Base-by-base conservation (phyloP, 192 early-diverging fungal species). In the Geosiphon pyriformis region DNA sequence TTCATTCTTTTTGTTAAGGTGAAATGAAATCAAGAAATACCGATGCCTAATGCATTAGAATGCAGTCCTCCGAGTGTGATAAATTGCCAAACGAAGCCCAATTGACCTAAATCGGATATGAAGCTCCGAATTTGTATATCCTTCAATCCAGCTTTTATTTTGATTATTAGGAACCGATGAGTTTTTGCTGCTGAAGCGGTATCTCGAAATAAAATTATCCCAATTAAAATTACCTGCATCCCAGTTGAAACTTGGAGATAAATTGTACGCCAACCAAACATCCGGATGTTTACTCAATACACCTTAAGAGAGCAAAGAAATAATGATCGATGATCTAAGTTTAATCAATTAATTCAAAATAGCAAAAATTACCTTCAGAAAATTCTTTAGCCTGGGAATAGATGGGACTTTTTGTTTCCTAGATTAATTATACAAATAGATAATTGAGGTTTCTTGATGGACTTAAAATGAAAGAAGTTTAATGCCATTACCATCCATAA, bases 231-330 rank as follows among this genome's bases (percentile, higher is more conserved):
- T 47, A 61, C 46, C 59, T 46, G 23, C 71, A 72, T 94, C 92
- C 94, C 94, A 98, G 87, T 98, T 98, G 86, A 96, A 98, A 27
- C 92, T 94, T 25, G 96, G 96, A 37, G 90, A 93, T 57, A 98
- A 74, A 84, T 98, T 98, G 85, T 98, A 98, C 22, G 94, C 90
- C 31, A 98, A 85, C 87, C 92, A 88, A 60, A 87, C 79, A 35
- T 92, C 75, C 42, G 96, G 94, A 70, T 87, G 82, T 33, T 82
- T 84, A 62, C 83, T 77, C 61, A 83, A 84, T 17, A 98, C 94
- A 61, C 93, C 37, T 42, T 10, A n/a, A n/a, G n/a, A n/a, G n/a
- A n/a, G n/a, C n/a, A n/a, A n/a, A n/a, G 7, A n/a, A 54, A 54
- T 54, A 7, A 26, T 12, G 4, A 54, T 54, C 20, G 20, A 54